A percentile compares a stretch with the other conserved stretches of the same genome.
Conservation (phyloP, 2,329 filamentous ascomycete species). For the Chaetoscypha palmicola region DNA sequence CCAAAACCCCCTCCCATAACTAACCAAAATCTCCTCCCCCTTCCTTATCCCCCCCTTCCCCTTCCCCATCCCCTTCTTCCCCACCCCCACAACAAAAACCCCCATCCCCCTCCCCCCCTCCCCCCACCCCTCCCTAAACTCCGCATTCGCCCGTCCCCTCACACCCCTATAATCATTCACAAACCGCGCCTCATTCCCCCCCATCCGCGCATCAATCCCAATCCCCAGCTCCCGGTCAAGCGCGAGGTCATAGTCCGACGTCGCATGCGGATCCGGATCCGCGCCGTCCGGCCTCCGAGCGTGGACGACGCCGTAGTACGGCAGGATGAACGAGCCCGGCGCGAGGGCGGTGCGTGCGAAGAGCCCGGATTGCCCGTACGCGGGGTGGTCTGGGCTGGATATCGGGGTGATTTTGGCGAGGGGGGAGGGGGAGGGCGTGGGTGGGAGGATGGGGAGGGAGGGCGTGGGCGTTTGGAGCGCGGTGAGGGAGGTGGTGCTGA, state of each 20-base stretch:
- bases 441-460: conserved; percentile 15
- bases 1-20: conserved; percentile 64
- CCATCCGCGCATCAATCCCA: conserved; percentile 51
- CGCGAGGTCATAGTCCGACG: conserved; percentile 58
- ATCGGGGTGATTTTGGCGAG: conserved; percentile 50
- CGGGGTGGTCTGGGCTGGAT: conserved; percentile 45
- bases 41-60: conserved; percentile 38
- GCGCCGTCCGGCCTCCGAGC: conserved; percentile 17
- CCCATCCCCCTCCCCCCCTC: conserved; percentile 48
- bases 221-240: conserved; percentile 49
- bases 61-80: conserved; percentile 35
- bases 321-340: conserved; percentile 51
- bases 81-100: conserved; percentile 46
- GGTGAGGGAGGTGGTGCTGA: conserved; percentile 16
- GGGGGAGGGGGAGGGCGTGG: conserved; percentile 39
- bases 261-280: conserved; percentile 30
- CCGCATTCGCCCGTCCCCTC: conserved; percentile 31
- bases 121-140: conserved; percentile 55
- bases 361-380: conserved; percentile 50
- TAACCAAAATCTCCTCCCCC: conserved; percentile 58
- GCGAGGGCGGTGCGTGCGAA: conserved; percentile 49
- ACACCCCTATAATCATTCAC: conserved; percentile 62
- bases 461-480: conserved; percentile 21
- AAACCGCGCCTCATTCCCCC: conserved; percentile 59
- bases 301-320: conserved; percentile 56